These are phyloP conservation scores for Sergeia podlipaevii DNA, from an alignment of 208 protist species.

Conservation along the genomic window DNA sequence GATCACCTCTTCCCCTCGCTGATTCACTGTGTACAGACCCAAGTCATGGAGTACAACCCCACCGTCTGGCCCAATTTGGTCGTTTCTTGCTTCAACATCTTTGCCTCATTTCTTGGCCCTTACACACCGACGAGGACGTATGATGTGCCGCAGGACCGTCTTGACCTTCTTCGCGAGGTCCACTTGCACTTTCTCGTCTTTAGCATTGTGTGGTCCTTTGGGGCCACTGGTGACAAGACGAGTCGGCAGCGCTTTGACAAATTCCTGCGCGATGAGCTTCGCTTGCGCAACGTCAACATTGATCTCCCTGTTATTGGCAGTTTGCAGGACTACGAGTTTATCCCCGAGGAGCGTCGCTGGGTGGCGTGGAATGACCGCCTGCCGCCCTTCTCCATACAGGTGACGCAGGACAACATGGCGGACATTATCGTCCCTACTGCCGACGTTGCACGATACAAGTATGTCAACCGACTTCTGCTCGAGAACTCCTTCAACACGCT, in stretches of 20 bases:
- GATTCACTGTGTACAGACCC: constrained; percentile 91
- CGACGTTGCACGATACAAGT: constrained; percentile 96
- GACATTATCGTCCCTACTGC: constrained; percentile 98
- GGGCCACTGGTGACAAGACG: constrained; percentile 90
- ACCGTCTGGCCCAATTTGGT: constrained; percentile 96
- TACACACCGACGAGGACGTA: constrained; percentile 79
- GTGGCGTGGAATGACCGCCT: constrained; percentile 92
- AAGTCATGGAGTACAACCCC: constrained; percentile 92
- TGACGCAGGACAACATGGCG: constrained; percentile 87
- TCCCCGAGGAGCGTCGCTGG: constrained; percentile 89
- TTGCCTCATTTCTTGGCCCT: constrained; percentile 86
- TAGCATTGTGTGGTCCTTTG: constrained; percentile 96
- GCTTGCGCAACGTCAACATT: constrained; percentile 52
- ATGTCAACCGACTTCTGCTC: constrained; percentile 91
- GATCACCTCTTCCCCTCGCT: constrained; percentile 80
- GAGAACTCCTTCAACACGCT: constrained; percentile 91
- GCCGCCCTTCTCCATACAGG: constrained; percentile 69
- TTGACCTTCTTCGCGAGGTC: constrained; percentile 73
- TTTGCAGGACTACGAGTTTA: constrained; percentile 96
- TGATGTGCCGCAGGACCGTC: constrained; percentile 77
- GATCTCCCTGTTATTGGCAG: constrained; percentile 88
- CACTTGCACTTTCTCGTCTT: constrained; percentile 95
- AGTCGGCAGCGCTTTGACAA: constrained; percentile 93
- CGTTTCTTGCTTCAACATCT: constrained; percentile 92
- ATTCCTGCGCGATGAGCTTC: constrained; percentile 84